Evolutionary conservation across 2,329 filamentous ascomycete species (phyloP).

Genomic region (Ascochyta fabae): DNA sequence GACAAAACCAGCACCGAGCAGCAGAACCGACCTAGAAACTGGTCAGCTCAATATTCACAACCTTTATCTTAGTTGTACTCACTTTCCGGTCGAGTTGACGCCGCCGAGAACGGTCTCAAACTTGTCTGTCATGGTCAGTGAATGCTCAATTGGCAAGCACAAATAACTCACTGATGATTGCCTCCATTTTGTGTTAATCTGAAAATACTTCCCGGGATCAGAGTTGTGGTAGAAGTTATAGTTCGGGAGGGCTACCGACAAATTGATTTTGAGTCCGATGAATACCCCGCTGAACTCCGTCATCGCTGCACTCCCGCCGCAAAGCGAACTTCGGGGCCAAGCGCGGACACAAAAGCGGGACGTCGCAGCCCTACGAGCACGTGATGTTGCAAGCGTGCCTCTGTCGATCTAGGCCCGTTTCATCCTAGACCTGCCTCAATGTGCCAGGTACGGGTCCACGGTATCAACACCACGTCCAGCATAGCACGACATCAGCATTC

Average conservation of each 20-base stretch:
- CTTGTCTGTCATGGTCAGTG: slow-evolving; percentile 37
- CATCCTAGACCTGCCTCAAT: slow-evolving; percentile 1
- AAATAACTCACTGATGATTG: slow-evolving; percentile 40
- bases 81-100: slow-evolving; percentile 42
- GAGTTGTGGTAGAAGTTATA: slow-evolving; percentile 32
- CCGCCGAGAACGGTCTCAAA: slow-evolving; percentile 41
- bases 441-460: slow-evolving; percentile 22
- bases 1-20: slow-evolving; percentile 51
- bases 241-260: slow-evolving; percentile 14
- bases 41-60: slow-evolving; percentile 21
- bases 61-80: slow-evolving; percentile 21
- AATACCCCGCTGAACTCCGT: slow-evolving; percentile 37
- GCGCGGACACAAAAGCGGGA: slow-evolving; percentile 27
- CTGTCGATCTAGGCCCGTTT: not conserved
- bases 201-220: slow-evolving; percentile 14
- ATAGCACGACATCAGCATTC: slow-evolving; percentile 20
- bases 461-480: slow-evolving; percentile 22
- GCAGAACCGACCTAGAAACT: slow-evolving; percentile 41
- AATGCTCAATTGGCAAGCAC: slow-evolving; percentile 7
- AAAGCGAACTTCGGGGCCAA: slow-evolving; percentile 1
- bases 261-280: slow-evolving; percentile 37
- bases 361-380: slow-evolving; percentile 12
- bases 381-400: not conserved
- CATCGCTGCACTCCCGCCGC: slow-evolving; percentile 35
- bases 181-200: slow-evolving; percentile 44